Evolutionary conservation across 257 asterid species (phyloP), one percentile per base, ranked within the genome.

Genomic region (Solanum gandarillasii): DNA sequence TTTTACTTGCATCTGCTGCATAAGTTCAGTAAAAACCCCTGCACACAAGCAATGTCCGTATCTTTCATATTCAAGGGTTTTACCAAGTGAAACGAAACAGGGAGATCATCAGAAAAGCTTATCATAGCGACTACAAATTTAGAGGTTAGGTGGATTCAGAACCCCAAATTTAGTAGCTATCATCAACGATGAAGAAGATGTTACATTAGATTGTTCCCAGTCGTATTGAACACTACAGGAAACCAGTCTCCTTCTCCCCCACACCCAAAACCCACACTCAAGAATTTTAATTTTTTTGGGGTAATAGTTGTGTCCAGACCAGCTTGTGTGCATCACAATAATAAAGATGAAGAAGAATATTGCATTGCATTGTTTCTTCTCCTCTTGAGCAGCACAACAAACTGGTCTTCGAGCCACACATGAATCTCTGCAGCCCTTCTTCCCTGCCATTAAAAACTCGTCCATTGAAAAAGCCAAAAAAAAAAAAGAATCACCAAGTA

Each of bases 21-120:
- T 92, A 88, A 97, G 99, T 92, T 97, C 99, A 14, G 99, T 97
- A 93, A 97, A 97, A 90, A 97, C 98, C 90, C 98, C 99, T 97
- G 94, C 86, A 92, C 34, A 81, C 76, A 91, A 87, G 86, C 88
- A 87, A 82, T 87, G 90, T 55, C 84, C 65, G 85, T 18, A 81
- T 9, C 85, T 81, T 81, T 29, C 70, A 29, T n/a, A 23, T 81
- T 81, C 85, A 48, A 81, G 60, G 85, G 68, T 81, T 48, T 43
- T 81, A 81, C 68, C 39, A 16, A 81, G 68, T 81, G 68, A 81
- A 43, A 46, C 13, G 41, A 65, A 46, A 27, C 70, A 81, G 85
- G 41, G 25, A 27, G 27, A 29, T 81, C 85, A 81, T 36, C 83
- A 73, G 20, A 74, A 35, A 35, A 74, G 52, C 13, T 74, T 36